Conservation (phyloP, 2,329 filamentous ascomycete genomes). For the Zymoseptoria brevis region DNA sequence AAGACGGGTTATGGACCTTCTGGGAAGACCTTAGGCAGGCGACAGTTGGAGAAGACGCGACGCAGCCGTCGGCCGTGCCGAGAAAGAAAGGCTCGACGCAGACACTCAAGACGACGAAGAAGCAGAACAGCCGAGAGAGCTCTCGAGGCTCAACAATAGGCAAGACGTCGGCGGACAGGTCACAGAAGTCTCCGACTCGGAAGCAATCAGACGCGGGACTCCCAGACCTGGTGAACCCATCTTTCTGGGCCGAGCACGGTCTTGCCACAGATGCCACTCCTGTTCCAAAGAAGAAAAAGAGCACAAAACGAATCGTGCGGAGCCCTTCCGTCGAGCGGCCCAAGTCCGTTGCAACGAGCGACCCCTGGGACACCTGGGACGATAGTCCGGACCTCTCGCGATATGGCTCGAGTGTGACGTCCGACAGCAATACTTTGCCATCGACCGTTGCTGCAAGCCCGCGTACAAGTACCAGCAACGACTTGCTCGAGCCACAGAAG, state of each 20-base stretch:
- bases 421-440: constrained; percentile 20
- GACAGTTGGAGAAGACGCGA: constrained; percentile 82
- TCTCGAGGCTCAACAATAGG: constrained; percentile 17
- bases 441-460: constrained; percentile 22
- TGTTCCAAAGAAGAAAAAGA: constrained; percentile 19
- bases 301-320: constrained; percentile 15
- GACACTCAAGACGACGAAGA: constrained; percentile 16
- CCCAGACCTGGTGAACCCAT: constrained; percentile 23
- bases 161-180: constrained; percentile 12
- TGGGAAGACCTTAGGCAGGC: constrained; percentile 92
- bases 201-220: constrained; percentile 18
- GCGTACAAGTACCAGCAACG: constrained; percentile 9
- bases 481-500: constrained; percentile 22
- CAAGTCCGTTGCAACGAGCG: constrained; percentile 17
- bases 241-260: constrained; percentile 26
- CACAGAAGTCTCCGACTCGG: constrained; percentile 13
- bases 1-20: constrained; percentile 85
- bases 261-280: constrained; percentile 10
- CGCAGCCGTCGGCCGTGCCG: constrained; percentile 45
- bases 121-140: constrained; percentile 23
- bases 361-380: constrained; percentile 28
- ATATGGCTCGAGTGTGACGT: constrained; percentile 18
- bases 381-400: constrained; percentile 20
- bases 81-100: constrained; percentile 21
- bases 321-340: constrained; percentile 15